Evolutionary conservation across 2,329 filamentous ascomycete genomes (phyloP).

Genomic region (Talaromyces sp.): DNA sequence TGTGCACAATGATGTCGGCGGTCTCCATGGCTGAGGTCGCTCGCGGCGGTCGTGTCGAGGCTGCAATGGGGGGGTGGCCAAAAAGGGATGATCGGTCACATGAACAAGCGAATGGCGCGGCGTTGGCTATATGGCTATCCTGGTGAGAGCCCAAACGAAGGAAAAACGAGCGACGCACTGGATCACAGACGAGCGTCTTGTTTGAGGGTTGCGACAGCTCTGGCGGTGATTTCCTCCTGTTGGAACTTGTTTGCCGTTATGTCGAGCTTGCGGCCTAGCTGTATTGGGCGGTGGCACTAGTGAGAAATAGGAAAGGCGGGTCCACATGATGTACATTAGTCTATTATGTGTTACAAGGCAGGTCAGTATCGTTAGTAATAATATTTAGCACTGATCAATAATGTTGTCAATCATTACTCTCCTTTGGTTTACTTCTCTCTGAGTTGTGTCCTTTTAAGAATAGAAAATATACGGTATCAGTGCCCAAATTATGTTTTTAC

Average conservation of each 20-base stretch:
- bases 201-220: neutral
- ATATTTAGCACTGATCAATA: neutral
- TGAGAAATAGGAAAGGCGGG: neutral
- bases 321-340: neutral
- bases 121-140: neutral
- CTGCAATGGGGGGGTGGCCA: neutral
- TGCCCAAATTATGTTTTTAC: too few relatives aligned
- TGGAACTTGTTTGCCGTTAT: neutral
- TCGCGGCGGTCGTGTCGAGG: neutral
- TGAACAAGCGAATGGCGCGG: neutral
- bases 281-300: neutral
- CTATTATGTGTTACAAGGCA: neutral
- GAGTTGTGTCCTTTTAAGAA: too few relatives aligned
- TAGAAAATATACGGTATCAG: too few relatives aligned
- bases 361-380: neutral
- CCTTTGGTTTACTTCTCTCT: too few relatives aligned
- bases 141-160: neutral
- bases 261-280: neutral
- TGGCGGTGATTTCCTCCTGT: neutral
- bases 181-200: neutral
- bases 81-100: neutral
- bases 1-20: slow-evolving; percentile 30
- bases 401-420: neutral
- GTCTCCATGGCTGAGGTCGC: slow-evolving; percentile 35
- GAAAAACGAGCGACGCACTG: neutral